Percentiles rank a stretch among this genome's conserved stretches.
Evolutionary conservation across 495 filamentous ascomycete genomes (phyloP).

Genomic region (Penicillium cinerascens): DNA sequence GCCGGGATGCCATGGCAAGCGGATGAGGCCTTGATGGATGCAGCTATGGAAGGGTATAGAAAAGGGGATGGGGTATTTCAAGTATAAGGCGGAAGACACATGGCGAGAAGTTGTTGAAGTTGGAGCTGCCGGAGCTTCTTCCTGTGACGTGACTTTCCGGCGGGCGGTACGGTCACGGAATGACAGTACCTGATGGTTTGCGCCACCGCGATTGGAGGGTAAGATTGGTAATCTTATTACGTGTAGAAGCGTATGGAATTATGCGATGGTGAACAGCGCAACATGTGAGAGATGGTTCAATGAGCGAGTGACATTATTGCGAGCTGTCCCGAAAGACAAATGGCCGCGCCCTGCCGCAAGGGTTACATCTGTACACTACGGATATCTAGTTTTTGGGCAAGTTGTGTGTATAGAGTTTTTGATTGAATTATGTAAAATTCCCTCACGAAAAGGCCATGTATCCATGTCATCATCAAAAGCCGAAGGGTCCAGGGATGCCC

Average conservation of each 20-base stretch:
- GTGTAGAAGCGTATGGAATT: neutral
- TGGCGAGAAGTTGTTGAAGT: constrained; percentile 1
- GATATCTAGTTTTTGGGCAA: too few relatives aligned
- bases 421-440: neutral
- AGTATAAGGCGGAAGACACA: constrained; percentile 6
- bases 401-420: neutral
- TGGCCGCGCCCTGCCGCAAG: too few relatives aligned
- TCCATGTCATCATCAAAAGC: constrained; percentile 15
- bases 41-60: neutral
- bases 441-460: constrained; percentile 2
- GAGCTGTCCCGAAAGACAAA: too few relatives aligned
- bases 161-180: constrained; percentile 18
- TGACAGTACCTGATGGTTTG: constrained; percentile 5
- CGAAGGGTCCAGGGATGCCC: constrained; percentile 22
- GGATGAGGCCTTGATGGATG: neutral
- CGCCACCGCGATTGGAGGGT: too few relatives aligned
- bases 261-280: too few relatives aligned
- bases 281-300: too few relatives aligned
- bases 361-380: too few relatives aligned
- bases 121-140: constrained; percentile 15
- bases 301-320: too few relatives aligned
- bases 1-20: constrained; percentile 37
- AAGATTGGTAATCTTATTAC: constrained; percentile 10
- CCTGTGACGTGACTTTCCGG: constrained; percentile 23
- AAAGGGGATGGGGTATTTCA: neutral